Conservation (phyloP, 768 basidiomycete genomes). For the Lactarius quietus region DNA sequence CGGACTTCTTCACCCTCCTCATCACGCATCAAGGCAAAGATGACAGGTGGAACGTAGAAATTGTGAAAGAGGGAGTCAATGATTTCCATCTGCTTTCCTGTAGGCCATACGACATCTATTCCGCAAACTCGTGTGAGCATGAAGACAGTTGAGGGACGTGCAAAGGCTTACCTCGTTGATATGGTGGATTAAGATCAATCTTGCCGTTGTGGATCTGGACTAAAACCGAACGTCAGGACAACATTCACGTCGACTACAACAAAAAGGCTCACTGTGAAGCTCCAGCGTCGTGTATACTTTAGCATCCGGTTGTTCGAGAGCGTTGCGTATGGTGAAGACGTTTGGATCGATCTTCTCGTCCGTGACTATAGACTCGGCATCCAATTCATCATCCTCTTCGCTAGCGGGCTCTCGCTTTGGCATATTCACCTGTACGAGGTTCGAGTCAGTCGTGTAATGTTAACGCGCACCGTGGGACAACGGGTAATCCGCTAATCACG, state of each 20-base stretch:
- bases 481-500: neutral
- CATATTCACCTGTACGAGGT: neutral
- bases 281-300: slow-evolving; percentile 29
- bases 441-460: neutral
- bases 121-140: neutral
- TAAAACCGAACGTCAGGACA: slow-evolving; percentile 29
- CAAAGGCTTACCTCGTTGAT: slow-evolving; percentile 59
- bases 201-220: slow-evolving; percentile 63
- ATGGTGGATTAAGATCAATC: slow-evolving; percentile 67
- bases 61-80: slow-evolving; percentile 53
- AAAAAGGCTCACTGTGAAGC: slow-evolving; percentile 28
- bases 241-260: neutral
- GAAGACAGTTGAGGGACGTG: neutral
- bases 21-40: slow-evolving; percentile 41
- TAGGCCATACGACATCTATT: slow-evolving; percentile 74
- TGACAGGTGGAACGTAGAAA: slow-evolving; percentile 50
- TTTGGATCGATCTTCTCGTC: slow-evolving; percentile 23
- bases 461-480: neutral
- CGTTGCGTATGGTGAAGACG: slow-evolving; percentile 28
- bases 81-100: slow-evolving; percentile 55
- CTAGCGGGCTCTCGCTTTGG: slow-evolving; percentile 10
- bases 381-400: slow-evolving; percentile 19
- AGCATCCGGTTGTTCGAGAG: slow-evolving; percentile 28
- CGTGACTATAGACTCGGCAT: slow-evolving; percentile 21
- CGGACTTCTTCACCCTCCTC: slow-evolving; percentile 43